Conservation (phyloP, 768 basidiomycete genomes). For the Tulasnella sp. region DNA sequence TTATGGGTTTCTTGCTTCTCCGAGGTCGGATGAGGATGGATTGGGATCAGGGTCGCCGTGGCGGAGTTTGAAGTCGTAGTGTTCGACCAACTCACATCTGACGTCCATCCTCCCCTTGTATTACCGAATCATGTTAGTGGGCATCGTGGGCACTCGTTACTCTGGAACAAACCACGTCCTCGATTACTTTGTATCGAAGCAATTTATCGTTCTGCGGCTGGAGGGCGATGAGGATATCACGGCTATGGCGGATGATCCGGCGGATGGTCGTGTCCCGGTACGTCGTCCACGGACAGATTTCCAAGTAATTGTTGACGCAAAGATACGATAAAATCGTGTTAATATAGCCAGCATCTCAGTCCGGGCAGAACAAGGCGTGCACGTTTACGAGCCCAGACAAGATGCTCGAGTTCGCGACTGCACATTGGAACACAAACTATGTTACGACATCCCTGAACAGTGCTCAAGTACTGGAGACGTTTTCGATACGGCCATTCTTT, state of each 20-base stretch:
- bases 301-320: neutral
- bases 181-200: conserved; percentile 19
- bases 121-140: conserved; percentile 43
- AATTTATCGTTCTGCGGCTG: conserved; percentile 13
- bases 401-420: conserved; percentile 64
- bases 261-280: neutral
- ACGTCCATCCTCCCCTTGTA: neutral
- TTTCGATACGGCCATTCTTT: conserved; percentile 82
- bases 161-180: conserved; percentile 35
- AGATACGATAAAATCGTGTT: neutral
- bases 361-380: neutral
- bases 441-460: conserved; percentile 59
- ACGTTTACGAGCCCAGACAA: conserved; percentile 40
- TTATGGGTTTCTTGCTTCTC: too few relatives aligned
- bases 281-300: neutral
- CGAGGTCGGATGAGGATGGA: neutral
- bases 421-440: conserved; percentile 65
- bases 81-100: neutral
- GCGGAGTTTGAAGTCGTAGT: neutral
- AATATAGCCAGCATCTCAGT: neutral
- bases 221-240: neutral
- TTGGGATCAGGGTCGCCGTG: neutral
- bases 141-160: conserved; percentile 43
- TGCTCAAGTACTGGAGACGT: conserved; percentile 45
- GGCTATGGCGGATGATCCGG: neutral